Evolutionary conservation across 2,329 filamentous ascomycete species (phyloP), one percentile per base, ranked within the genome.

Genomic region (Verticillium alfalfae): DNA sequence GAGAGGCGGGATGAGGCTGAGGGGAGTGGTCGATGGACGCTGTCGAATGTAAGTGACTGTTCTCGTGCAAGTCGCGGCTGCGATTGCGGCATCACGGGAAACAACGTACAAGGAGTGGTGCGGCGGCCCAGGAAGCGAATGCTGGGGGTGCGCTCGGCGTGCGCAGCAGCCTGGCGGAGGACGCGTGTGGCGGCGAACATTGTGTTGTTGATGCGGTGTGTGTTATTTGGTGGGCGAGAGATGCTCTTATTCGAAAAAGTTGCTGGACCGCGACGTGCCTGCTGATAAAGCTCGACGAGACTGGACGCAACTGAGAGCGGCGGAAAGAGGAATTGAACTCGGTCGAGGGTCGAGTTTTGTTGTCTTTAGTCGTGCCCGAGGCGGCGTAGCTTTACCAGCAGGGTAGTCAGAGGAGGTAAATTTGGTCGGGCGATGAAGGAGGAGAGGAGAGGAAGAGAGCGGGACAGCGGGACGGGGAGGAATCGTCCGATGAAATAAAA

Each of bases 11-110:
- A 80, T 93, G 90, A 68, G 86, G 84, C 67, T 87, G 83, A 65
- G 89, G 89, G 56, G 87, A 81, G 81, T 92, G 89, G 81, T 93
- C 90, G 71, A 92, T 71, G 62, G 81, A 77, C 69, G 88, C 90
- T 92, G 76, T 31, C 26, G 4, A 31, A 5, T 5, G 26, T 31
- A 4, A 31, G 26, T 5, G 26, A 5, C 26, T 31, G 26, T 31
- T 5, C 26, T 31, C 26, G 26, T 31, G 26, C 26, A 5, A 31
- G n/a, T 15, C 56, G 38, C 31, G 26, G 8, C 2, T 39, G 10
- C 38, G n/a, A 49, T 5, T 31, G 26, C 18, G 58, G 34, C 18
- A 31, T 15, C 1, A 9, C 16, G 36, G 39, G 37, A 61, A 34
- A 18, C 34, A 31, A 31, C 83, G 63, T 78, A 88, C 85, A 73